phyloP scores from a whole-genome alignment of 2,329 filamentous ascomycete species.

The Aspergillus proliferans region DNA sequence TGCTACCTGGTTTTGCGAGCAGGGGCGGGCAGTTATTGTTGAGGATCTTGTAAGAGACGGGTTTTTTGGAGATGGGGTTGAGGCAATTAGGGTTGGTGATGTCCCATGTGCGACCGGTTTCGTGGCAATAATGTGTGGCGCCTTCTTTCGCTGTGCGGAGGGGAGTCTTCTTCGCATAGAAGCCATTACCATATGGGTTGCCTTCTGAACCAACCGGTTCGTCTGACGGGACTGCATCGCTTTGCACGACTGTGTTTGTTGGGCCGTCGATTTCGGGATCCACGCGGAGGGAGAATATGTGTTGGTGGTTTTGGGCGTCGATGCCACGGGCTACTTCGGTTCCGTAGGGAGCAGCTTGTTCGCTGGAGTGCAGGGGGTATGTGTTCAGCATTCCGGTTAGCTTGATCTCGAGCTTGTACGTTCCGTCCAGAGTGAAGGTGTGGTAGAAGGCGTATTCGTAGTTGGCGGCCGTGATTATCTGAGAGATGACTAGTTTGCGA shows the following conservation, averaged over 20 bases:
- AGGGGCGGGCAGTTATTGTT: conserved; percentile 27
- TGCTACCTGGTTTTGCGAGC: conserved; percentile 47
- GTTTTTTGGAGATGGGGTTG: conserved; percentile 18
- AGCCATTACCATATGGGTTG: conserved; percentile 61
- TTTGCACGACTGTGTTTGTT: conserved; percentile 63
- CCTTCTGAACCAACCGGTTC: conserved; percentile 58
- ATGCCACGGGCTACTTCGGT: conserved; percentile 83
- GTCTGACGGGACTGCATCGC: conserved; percentile 32
- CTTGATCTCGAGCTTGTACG: conserved; percentile 82
- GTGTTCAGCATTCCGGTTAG: conserved; percentile 89
- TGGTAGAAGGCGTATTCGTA: conserved; percentile 85
- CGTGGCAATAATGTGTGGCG: conserved; percentile 46
- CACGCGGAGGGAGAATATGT: conserved; percentile 81
- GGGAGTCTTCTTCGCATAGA: conserved; percentile 46
- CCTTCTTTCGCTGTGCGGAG: conserved; percentile 39
- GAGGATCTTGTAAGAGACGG: conserved; percentile 21
- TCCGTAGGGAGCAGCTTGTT: conserved; percentile 77
- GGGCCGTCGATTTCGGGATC: conserved; percentile 80
- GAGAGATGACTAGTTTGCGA: conserved; percentile 76
- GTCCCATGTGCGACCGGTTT: conserved; percentile 37
- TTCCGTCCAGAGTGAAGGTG: conserved; percentile 85
- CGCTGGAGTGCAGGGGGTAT: conserved; percentile 68
- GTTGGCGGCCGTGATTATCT: conserved; percentile 90
- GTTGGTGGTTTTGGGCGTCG: conserved; percentile 91
- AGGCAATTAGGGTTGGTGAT: conserved; percentile 21